Percentiles rank a stretch among this genome's conserved stretches.
Conservation (phyloP, 78 protist genomes). For the Pirum gemmata region DNA sequence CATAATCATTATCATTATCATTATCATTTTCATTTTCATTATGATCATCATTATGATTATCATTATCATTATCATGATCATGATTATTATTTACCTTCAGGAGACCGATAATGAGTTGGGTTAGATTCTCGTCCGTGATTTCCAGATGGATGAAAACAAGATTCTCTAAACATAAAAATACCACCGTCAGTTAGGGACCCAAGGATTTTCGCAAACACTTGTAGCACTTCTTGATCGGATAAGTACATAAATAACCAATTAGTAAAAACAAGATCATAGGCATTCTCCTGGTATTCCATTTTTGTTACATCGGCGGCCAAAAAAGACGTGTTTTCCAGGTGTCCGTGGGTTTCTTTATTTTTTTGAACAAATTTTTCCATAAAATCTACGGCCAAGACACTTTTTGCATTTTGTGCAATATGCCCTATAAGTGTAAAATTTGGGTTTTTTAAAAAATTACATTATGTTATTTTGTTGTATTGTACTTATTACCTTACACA, state of each 20-base stretch:
- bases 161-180: not conserved
- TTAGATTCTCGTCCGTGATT: not conserved
- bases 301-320: not conserved
- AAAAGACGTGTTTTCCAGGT: not conserved
- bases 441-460: too few relatives aligned
- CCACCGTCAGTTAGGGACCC: not conserved
- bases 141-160: not conserved
- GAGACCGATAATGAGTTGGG: conserved; percentile 6
- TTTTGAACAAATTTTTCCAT: not conserved
- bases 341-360: conserved; percentile 1
- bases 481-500: too few relatives aligned
- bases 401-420: not conserved
- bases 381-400: not conserved
- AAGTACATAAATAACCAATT: not conserved
- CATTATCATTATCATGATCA: too few relatives aligned
- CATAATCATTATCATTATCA: too few relatives aligned
- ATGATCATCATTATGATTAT: too few relatives aligned
- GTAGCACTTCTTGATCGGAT: not conserved
- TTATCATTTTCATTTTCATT: too few relatives aligned
- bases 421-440: too few relatives aligned
- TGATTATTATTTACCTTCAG: too few relatives aligned
- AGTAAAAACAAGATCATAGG: not conserved
- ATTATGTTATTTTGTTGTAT: too few relatives aligned
- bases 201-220: not conserved
- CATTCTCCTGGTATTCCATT: not conserved